phyloP scores from a whole-genome alignment of 257 asterid genomes.

The Avicennia marina region DNA sequence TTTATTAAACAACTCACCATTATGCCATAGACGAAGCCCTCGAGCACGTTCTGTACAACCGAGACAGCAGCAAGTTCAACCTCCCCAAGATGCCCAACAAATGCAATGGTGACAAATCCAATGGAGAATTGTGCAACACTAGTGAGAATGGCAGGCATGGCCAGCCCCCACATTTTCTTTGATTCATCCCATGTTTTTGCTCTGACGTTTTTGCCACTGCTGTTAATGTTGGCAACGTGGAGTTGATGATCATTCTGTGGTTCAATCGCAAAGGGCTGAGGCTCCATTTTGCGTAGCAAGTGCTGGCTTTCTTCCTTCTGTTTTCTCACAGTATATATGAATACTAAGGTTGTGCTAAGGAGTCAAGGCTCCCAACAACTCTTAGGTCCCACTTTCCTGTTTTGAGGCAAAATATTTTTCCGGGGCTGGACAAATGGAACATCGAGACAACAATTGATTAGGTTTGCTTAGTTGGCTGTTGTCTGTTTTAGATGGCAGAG shows the following conservation, averaged over 20 bases:
- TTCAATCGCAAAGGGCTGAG: slow-evolving; percentile 27
- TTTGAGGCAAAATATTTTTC: neutral
- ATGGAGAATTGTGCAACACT: slow-evolving; percentile 69
- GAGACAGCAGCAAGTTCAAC: slow-evolving; percentile 80
- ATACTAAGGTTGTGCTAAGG: neutral
- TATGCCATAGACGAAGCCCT: slow-evolving; percentile 72
- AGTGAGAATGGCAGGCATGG: slow-evolving; percentile 62
- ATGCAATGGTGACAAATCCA: slow-evolving; percentile 63
- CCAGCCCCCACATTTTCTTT: slow-evolving; percentile 64
- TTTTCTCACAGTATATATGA: no score
- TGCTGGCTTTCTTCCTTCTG: slow-evolving; percentile 35
- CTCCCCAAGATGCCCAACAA: slow-evolving; percentile 73
- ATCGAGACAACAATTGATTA: neutral
- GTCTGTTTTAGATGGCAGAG: neutral
- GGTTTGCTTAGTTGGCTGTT: neutral
- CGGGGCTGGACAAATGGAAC: neutral
- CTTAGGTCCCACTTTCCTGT: slow-evolving; percentile 6
- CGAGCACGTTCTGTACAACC: slow-evolving; percentile 72
- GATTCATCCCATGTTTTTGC: slow-evolving; percentile 52
- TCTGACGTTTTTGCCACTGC: slow-evolving; percentile 8
- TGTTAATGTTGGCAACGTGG: no score
- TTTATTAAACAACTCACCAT: slow-evolving; percentile 59
- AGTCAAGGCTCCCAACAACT: slow-evolving; percentile 2
- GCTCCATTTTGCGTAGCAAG: slow-evolving; percentile 33
- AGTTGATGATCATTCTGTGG: neutral